Evolutionary conservation across 306 rosid species (phyloP).

Genomic region (Vigna reflexopilosa): DNA sequence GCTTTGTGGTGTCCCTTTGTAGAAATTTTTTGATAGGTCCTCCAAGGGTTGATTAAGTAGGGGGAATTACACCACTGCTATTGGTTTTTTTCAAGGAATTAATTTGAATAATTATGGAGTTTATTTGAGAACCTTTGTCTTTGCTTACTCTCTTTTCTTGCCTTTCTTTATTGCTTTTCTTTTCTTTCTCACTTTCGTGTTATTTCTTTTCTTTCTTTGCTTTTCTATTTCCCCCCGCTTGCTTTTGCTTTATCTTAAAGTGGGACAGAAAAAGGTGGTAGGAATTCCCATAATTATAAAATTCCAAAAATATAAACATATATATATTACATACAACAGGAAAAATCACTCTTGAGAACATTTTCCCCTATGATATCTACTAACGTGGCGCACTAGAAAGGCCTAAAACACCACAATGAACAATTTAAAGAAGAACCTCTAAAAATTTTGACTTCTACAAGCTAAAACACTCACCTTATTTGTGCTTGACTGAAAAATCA

Average conservation of each 20-base stretch:
- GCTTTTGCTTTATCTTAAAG: slow-evolving; percentile 93
- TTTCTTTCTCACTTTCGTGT: slow-evolving; percentile 50
- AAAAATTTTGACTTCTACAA: slow-evolving; percentile 33
- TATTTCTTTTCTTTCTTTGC: slow-evolving; percentile 55
- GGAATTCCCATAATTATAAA: slow-evolving; percentile 70
- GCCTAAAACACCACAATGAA: slow-evolving; percentile 2
- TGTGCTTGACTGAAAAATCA: slow-evolving; percentile 33
- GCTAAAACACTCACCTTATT: slow-evolving; percentile 2
- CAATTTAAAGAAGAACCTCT: slow-evolving; percentile 4
- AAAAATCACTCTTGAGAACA: slow-evolving; percentile 47
- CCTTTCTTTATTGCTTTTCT: slow-evolving; percentile 59
- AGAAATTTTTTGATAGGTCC: slow-evolving; percentile 69
- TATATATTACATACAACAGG: slow-evolving; percentile 36
- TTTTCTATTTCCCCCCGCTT: slow-evolving; percentile 52
- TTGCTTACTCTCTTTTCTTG: slow-evolving; percentile 27
- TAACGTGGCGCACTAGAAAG: slow-evolving; percentile 48
- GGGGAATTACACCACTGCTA: slow-evolving; percentile 35
- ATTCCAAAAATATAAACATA: slow-evolving; percentile 18
- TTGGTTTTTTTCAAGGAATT: slow-evolving; percentile 39
- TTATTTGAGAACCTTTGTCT: slow-evolving; percentile 59
- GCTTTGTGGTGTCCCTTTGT: slow-evolving; percentile 52
- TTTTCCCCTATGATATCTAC: slow-evolving; percentile 46
- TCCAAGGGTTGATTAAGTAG: slow-evolving; percentile 66
- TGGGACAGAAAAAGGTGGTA: slow-evolving; percentile 80
- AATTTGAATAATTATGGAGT: slow-evolving; percentile 84